Conservation (phyloP, 148 eudicot genomes). For the Spergularia bocconei region DNA sequence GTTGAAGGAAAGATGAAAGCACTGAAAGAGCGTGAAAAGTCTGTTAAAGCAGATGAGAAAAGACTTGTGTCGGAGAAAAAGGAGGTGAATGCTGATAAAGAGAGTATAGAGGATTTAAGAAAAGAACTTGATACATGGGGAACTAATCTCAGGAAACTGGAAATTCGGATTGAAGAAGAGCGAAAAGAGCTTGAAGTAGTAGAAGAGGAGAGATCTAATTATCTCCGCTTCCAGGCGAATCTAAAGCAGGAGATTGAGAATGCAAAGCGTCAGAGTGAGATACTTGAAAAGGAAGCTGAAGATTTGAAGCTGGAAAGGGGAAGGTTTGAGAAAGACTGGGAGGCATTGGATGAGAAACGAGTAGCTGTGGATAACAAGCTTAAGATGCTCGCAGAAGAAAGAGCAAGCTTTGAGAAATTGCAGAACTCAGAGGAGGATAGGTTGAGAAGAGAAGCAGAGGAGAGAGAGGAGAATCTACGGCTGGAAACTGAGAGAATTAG, state of each 20-base stretch:
- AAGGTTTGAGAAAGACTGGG: constrained; percentile 92
- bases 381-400: constrained; percentile 42
- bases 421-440: constrained; percentile 49
- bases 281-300: constrained; percentile 60
- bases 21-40: constrained; percentile 60
- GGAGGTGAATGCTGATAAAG: constrained; percentile 47
- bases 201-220: constrained; percentile 57
- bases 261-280: constrained; percentile 52
- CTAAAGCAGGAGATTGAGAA: constrained; percentile 69
- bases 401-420: constrained; percentile 45
- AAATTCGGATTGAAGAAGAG: constrained; percentile 57
- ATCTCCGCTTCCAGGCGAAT: constrained; percentile 47
- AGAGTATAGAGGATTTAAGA: constrained; percentile 37
- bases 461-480: constrained; percentile 39
- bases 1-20: constrained; percentile 51
- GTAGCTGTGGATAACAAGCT: constrained; percentile 39
- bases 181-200: constrained; percentile 43
- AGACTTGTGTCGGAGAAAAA: constrained; percentile 47
- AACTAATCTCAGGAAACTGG: constrained; percentile 39
- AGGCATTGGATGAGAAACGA: constrained; percentile 77
- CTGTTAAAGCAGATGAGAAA: constrained; percentile 50
- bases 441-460: constrained; percentile 52
- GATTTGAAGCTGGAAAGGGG: constrained; percentile 64
- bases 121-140: constrained; percentile 55
- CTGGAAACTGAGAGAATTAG: constrained; percentile 51